Evolutionary conservation across 257 asterid species (phyloP).

Genomic region (Primulina eburnea): DNA sequence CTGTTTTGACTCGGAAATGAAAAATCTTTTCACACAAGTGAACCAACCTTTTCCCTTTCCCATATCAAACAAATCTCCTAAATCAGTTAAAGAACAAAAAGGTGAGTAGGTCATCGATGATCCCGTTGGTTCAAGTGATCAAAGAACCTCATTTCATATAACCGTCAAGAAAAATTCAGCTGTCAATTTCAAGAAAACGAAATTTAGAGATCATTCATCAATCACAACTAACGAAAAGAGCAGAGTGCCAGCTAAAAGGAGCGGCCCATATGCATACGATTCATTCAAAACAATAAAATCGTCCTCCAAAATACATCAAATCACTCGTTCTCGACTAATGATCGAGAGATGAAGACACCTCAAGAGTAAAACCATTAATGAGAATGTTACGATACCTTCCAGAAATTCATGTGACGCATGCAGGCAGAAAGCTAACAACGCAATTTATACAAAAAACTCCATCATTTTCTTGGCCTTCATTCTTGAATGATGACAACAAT

Average conservation of each 20-base stretch:
- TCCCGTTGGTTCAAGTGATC: not conserved
- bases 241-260: not conserved
- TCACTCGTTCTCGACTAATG: not conserved
- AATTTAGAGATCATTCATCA: conserved; percentile 1
- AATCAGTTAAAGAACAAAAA: not conserved
- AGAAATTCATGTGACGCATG: conserved; percentile 28
- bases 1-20: conserved; percentile 52
- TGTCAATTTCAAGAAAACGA: conserved; percentile 12
- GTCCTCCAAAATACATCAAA: not conserved
- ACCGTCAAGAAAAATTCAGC: not conserved
- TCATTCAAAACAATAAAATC: not conserved
- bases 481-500: conserved; percentile 37
- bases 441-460: conserved; percentile 32
- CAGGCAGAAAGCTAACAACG: conserved; percentile 24
- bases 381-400: conserved; percentile 15
- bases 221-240: too few species aligned
- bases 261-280: too few species aligned
- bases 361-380: not conserved
- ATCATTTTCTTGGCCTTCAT: conserved; percentile 27
- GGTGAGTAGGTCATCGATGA: not conserved
- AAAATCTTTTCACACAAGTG: conserved; percentile 60
- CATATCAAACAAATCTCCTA: conserved; percentile 33
- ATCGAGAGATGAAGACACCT: conserved; percentile 11
- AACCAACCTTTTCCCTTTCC: conserved; percentile 75
- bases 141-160: not conserved